Percentiles rank a stretch among this genome's conserved stretches.
Conservation (phyloP, 2,329 filamentous ascomycete genomes). For the Exophiala mesophila region DNA sequence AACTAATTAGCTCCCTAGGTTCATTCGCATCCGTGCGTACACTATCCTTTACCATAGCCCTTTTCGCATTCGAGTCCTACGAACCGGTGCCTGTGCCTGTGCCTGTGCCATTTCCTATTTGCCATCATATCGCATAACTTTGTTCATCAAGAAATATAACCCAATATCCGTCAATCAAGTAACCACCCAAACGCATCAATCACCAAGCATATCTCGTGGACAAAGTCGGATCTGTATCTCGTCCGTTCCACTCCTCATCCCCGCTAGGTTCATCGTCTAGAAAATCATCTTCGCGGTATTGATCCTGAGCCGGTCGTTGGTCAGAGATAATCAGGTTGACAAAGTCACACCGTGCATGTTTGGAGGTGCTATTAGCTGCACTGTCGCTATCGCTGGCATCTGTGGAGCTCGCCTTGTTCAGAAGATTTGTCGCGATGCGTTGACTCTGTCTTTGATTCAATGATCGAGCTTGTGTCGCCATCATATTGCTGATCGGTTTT, state of each 20-base stretch:
- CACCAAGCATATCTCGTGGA: conserved; percentile 18
- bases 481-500: neutral
- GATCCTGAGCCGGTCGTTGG: conserved; percentile 54
- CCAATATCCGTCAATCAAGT: too few species aligned
- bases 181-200: too few species aligned
- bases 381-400: conserved; percentile 16
- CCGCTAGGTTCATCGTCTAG: conserved; percentile 53
- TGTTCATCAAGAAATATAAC: too few species aligned
- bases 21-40: too few species aligned
- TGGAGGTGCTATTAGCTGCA: neutral
- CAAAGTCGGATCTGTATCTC: conserved; percentile 34
- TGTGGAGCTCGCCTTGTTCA: conserved; percentile 8
- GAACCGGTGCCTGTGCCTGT: too few species aligned
- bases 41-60: too few species aligned
- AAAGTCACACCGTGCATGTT: conserved; percentile 54
- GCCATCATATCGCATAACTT: too few species aligned
- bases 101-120: too few species aligned
- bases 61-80: too few species aligned
- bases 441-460: conserved; percentile 37
- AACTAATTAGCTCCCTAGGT: too few species aligned
- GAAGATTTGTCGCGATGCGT: conserved; percentile 29
- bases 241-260: conserved; percentile 56
- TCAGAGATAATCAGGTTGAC: conserved; percentile 60
- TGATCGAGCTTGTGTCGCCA: conserved; percentile 8
- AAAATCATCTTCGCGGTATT: conserved; percentile 57